Evolutionary conservation across 345 rosid genomes (phyloP), one percentile per base, ranked within the genome.

Genomic region (Euphorbia lathyris): DNA sequence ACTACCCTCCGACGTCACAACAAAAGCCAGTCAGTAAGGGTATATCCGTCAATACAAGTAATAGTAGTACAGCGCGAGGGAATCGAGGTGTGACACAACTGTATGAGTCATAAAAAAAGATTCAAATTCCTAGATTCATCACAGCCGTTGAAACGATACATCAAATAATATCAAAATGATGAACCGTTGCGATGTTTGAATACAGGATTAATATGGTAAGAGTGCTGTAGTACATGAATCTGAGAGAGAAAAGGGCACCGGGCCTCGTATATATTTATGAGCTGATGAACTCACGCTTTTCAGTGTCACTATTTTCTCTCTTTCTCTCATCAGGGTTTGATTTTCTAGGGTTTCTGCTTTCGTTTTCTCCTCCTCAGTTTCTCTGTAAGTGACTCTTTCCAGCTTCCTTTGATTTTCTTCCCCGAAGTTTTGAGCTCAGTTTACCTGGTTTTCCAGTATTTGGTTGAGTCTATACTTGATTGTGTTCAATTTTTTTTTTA

Each of bases 51-150:
- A 45, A 7, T 40, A n/a, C n/a, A n/a, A n/a, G n/a, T n/a, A n/a
- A n/a, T n/a, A n/a, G n/a, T n/a, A n/a, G n/a, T n/a, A 20, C 11
- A 55, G 29, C 59, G 22, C 59, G 59, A 55, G 59, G n/a, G 27
- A 55, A 55, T 12, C 59, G 59, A 55, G 59, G 59, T 29, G 27
- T 55, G 59, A 55, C 59, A 55, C n/a, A 55, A 22, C 56, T 51
- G 56, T 51, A 17, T 25, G 27, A 7, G 29, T 55, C 59, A 55
- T 20, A 29, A 22, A 3, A 22, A 3, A 25, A 19, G 57, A 11
- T 6, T 7, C 59, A 55, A 55, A 2, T 8, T 23, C 59, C 11
- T n/a, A 0, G 30, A 23, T 9, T 5, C 59, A 55, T 55, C 59
- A 55, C 10, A 9, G 27, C 29, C 13, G 59, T 22, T 22, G 9